These are phyloP conservation scores for Ascochyta clinopodiicola DNA, from an alignment of 2,329 filamentous ascomycete genomes.

Conservation along the genomic window DNA sequence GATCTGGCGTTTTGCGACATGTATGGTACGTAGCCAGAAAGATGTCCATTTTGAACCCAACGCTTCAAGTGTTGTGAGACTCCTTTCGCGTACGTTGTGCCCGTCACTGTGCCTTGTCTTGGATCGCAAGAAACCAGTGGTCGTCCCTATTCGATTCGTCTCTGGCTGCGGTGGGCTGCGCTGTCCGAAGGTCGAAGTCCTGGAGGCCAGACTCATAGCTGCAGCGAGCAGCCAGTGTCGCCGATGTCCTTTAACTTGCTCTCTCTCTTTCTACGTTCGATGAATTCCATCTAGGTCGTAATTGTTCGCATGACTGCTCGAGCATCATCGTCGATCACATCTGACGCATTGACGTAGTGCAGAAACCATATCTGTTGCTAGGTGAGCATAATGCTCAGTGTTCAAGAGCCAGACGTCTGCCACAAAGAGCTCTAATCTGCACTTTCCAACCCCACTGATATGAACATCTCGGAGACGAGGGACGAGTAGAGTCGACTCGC, in stretches of 20 bases:
- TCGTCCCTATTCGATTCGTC: not conserved
- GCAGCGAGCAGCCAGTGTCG: too few relatives aligned
- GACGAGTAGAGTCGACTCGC: not conserved
- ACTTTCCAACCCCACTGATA: not conserved
- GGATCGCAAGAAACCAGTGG: not conserved
- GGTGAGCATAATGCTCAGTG: not conserved
- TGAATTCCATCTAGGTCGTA: not conserved
- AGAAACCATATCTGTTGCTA: not conserved
- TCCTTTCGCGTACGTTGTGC: not conserved
- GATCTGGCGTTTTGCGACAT: conserved; percentile 21
- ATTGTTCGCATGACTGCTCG: not conserved
- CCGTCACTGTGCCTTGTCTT: not conserved
- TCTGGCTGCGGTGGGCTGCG: not conserved
- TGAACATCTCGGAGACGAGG: not conserved
- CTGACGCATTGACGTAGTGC: not conserved
- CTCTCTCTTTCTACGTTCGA: not conserved
- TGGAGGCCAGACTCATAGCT: not conserved
- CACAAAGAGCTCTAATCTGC: not conserved
- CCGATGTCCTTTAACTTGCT: not conserved
- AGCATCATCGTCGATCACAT: not conserved
- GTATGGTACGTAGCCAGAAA: conserved; percentile 32
- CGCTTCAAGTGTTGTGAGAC: conserved; percentile 18
- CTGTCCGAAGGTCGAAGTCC: not conserved
- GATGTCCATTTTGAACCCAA: conserved; percentile 16
- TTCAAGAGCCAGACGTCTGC: not conserved